Evolutionary conservation across 1,284 basidiomycete genomes (phyloP).

Genomic region (Naganishia cerealis): DNA sequence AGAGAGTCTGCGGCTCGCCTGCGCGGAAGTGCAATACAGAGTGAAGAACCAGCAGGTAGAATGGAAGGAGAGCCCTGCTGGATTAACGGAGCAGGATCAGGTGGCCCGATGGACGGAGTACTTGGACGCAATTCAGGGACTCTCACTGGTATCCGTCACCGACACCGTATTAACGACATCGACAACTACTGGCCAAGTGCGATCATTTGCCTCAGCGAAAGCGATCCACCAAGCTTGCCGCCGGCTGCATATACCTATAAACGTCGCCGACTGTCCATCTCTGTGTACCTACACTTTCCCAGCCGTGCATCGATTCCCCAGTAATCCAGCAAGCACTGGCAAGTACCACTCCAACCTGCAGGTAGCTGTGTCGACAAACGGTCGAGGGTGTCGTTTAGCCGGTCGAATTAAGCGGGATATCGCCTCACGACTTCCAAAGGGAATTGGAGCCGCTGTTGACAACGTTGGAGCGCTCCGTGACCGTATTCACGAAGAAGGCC

Average conservation of each 20-base stretch:
- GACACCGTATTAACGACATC: slow-evolving; percentile 59
- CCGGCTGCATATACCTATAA: slow-evolving; percentile 70
- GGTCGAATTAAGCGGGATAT: slow-evolving; percentile 79
- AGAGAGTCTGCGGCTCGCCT: slow-evolving; percentile 55
- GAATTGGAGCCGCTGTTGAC: slow-evolving; percentile 74
- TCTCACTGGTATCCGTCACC: slow-evolving; percentile 71
- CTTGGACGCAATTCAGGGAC: slow-evolving; percentile 51
- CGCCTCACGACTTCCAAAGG: slow-evolving; percentile 69
- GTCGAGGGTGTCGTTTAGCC: slow-evolving; percentile 83
- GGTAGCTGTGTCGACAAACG: slow-evolving; percentile 86
- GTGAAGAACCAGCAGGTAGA: slow-evolving; percentile 61
- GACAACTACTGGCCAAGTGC: slow-evolving; percentile 51
- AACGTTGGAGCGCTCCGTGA: slow-evolving; percentile 71
- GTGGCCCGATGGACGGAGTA: slow-evolving; percentile 50
- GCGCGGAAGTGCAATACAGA: slow-evolving; percentile 72
- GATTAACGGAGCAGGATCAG: slow-evolving; percentile 40
- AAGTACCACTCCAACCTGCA: slow-evolving; percentile 64
- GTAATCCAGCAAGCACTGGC: slow-evolving; percentile 44
- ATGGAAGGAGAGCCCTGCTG: slow-evolving; percentile 55
- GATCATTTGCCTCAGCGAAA: slow-evolving; percentile 60
- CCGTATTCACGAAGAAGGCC: slow-evolving; percentile 55
- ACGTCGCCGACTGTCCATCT: slow-evolving; percentile 79
- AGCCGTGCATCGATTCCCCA: slow-evolving; percentile 75
- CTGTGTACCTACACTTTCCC: slow-evolving; percentile 90
- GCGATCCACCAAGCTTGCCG: slow-evolving; percentile 62